A percentile compares a stretch with the other conserved stretches of the same genome.
These are phyloP conservation scores for Pichia terricola DNA, from an alignment of 1,139 yeast genomes.

Conservation along the genomic window DNA sequence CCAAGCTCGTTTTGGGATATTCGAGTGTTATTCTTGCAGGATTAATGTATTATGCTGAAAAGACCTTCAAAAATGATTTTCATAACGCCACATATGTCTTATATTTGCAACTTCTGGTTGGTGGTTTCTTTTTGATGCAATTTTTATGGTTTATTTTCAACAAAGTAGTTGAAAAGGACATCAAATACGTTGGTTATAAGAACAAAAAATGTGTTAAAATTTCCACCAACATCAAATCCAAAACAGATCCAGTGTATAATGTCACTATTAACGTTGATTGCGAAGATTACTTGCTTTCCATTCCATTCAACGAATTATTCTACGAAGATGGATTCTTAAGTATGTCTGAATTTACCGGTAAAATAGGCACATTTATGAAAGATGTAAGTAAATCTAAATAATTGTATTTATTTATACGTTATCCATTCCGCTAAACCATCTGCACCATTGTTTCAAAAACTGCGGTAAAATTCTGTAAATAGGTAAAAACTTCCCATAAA, in stretches of 20 bases:
- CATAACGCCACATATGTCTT: slow-evolving; percentile 28
- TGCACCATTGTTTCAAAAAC: slow-evolving; percentile 32
- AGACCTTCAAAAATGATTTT: slow-evolving; percentile 38
- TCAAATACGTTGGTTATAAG: slow-evolving; percentile 50
- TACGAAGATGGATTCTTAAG: slow-evolving; percentile 40
- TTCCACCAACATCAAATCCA: slow-evolving; percentile 26
- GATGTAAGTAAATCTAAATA: slow-evolving; percentile 4
- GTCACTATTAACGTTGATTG: slow-evolving; percentile 28
- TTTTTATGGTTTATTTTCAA: slow-evolving; percentile 39
- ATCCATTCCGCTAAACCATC: slow-evolving; percentile 51
- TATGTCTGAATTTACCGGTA: slow-evolving; percentile 29
- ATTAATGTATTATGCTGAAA: slow-evolving; percentile 55
- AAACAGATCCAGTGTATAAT: slow-evolving; percentile 37
- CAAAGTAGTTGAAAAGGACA: slow-evolving; percentile 42
- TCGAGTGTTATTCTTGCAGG: slow-evolving; percentile 60
- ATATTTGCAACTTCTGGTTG: slow-evolving; percentile 34
- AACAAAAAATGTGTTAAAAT: slow-evolving; percentile 31
- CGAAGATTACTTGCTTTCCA: slow-evolving; percentile 7
- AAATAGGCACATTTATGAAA: slow-evolving; percentile 20
- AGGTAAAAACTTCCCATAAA: slow-evolving; percentile 53
- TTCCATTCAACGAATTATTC: slow-evolving; percentile 37
- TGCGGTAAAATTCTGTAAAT: slow-evolving; percentile 44
- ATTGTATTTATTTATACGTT: not conserved
- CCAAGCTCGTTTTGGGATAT: slow-evolving; percentile 62
- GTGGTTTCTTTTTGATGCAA: slow-evolving; percentile 42